These are phyloP conservation scores for Bipolaris gigantea DNA, from an alignment of 2,329 filamentous ascomycete genomes.

Conservation along the genomic window DNA sequence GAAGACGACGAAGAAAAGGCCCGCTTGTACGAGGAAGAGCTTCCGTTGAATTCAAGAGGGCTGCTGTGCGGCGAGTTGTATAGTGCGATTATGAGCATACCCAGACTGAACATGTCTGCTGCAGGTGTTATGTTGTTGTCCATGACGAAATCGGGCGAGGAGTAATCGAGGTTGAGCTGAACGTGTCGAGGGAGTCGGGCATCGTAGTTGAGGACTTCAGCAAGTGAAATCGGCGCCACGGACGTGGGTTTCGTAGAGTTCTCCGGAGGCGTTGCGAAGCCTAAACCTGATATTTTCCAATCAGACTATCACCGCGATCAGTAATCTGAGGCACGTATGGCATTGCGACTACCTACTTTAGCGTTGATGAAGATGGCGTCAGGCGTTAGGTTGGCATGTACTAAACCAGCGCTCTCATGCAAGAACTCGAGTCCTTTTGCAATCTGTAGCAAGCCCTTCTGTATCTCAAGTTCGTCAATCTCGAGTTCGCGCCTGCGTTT, in stretches of 20 bases:
- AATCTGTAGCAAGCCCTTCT: constrained; percentile 91
- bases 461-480: constrained; percentile 95
- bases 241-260: constrained; percentile 73
- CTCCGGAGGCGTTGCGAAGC: constrained; percentile 82
- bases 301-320: constrained; percentile 66
- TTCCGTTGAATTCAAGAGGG: constrained; percentile 79
- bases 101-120: constrained; percentile 92
- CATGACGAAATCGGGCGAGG: constrained; percentile 90
- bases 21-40: constrained; percentile 81
- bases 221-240: constrained; percentile 76
- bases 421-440: constrained; percentile 93
- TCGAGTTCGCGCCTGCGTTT: constrained; percentile 76
- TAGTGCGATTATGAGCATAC: constrained; percentile 81
- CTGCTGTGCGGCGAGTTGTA: constrained; percentile 95
- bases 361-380: constrained; percentile 92
- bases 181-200: constrained; percentile 78
- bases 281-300: constrained; percentile 96
- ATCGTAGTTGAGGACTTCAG: constrained; percentile 83
- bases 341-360: constrained; percentile 62
- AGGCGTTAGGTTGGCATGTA: constrained; percentile 92
- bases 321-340: constrained; percentile 19
- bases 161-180: constrained; percentile 89
- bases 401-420: constrained; percentile 89
- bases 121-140: constrained; percentile 83
- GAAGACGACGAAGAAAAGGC: constrained; percentile 77